phyloP scores from a whole-genome alignment of 2,329 filamentous ascomycete genomes.

The Nemania sp. region DNA sequence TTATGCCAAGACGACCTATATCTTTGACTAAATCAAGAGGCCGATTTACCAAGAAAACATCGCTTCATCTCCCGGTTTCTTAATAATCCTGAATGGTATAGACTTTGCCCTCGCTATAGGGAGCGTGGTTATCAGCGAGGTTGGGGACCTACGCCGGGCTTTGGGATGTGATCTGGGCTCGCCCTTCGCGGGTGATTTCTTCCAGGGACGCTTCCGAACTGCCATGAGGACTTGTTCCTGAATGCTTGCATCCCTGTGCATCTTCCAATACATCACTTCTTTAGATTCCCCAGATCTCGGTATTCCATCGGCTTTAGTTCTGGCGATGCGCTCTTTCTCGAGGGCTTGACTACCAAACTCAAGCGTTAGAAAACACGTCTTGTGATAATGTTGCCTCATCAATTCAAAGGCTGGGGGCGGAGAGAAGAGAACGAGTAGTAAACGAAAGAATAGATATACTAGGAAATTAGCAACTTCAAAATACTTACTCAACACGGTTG shows the following conservation, averaged over 20 bases:
- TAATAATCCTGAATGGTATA: not conserved
- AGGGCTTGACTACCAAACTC: not conserved
- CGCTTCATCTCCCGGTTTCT: not conserved
- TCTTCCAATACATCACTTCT: not conserved
- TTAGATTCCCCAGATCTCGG: not conserved
- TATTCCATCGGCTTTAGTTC: too few species aligned
- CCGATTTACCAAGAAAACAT: not conserved
- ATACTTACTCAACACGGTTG: slow-evolving; percentile 1
- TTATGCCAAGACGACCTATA: too few species aligned
- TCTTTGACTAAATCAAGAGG: too few species aligned
- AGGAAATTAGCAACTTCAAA: not conserved
- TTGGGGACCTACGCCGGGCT: not conserved
- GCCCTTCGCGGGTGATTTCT: not conserved
- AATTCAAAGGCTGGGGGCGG: not conserved
- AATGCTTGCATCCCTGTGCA: not conserved
- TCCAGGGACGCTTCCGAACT: not conserved
- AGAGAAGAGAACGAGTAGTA: not conserved
- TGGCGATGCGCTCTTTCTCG: not conserved
- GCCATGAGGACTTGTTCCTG: not conserved
- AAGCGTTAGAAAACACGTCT: not conserved
- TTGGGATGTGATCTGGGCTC: not conserved
- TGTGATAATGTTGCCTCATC: not conserved
- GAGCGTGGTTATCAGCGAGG: not conserved
- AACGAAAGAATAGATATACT: not conserved
- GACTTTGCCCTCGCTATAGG: not conserved